Conservation (phyloP, 208 protist genomes). For the Wallacemonas collosoma region DNA sequence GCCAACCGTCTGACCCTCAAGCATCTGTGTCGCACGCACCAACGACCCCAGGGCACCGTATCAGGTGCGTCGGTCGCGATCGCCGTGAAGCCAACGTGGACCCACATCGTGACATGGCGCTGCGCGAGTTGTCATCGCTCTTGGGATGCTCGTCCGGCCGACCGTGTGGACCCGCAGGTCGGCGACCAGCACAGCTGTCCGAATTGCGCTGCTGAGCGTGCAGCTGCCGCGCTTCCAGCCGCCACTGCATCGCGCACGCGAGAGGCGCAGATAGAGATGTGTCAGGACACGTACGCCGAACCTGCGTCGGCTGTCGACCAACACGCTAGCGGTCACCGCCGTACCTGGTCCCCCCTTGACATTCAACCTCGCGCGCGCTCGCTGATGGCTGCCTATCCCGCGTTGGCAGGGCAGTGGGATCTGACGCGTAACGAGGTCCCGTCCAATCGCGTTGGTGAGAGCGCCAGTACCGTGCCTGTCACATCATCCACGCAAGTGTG, state of each 20-base stretch:
- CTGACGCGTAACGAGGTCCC: slow-evolving; percentile 40
- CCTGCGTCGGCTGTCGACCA: no score
- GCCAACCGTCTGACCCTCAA: slow-evolving; percentile 35
- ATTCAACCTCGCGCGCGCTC: not conserved
- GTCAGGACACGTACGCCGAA: no score
- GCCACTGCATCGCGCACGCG: not conserved
- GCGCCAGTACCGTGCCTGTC: slow-evolving; percentile 44
- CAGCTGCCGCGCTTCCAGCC: not conserved
- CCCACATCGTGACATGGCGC: slow-evolving; percentile 55
- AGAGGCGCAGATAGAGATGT: not conserved
- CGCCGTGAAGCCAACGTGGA: slow-evolving; percentile 36
- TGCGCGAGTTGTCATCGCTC: slow-evolving; percentile 39
- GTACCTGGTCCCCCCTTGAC: no score
- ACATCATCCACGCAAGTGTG: slow-evolving; percentile 45
- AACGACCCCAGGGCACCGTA: slow-evolving; percentile 1
- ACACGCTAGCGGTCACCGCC: no score
- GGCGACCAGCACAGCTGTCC: slow-evolving; percentile 51
- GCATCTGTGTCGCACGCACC: slow-evolving; percentile 18
- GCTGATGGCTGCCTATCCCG: slow-evolving; percentile 37
- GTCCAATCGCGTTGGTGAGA: slow-evolving; percentile 49
- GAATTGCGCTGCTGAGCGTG: slow-evolving; percentile 24
- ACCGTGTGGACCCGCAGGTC: slow-evolving; percentile 59
- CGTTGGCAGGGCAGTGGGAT: slow-evolving; percentile 76
- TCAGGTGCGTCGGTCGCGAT: not conserved
- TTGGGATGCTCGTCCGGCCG: slow-evolving; percentile 60